phyloP scores from a whole-genome alignment of 345 rosid species.

The Brassica nigra region DNA sequence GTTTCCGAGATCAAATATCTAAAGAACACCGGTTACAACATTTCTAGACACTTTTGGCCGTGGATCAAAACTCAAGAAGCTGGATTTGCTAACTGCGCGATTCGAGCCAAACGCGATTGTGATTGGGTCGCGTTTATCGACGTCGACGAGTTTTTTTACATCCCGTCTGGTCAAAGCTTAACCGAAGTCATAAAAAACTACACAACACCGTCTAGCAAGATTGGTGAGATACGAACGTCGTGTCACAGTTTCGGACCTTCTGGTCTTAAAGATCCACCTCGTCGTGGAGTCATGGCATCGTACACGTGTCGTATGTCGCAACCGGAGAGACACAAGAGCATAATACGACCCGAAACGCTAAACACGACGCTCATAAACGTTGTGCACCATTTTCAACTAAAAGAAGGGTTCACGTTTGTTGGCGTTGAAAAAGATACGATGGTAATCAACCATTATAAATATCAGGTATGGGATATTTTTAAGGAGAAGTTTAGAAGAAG shows the following conservation, averaged over 20 bases:
- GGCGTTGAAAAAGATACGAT: slow-evolving; percentile 47
- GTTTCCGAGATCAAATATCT: slow-evolving; percentile 45
- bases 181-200: slow-evolving; percentile 42
- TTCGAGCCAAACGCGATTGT: slow-evolving; percentile 55
- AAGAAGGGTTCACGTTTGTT: slow-evolving; percentile 44
- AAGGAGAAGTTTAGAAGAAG: slow-evolving; percentile 78
- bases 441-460: slow-evolving; percentile 80
- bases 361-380: slow-evolving; percentile 65
- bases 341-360: slow-evolving; percentile 70
- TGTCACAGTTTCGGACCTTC: slow-evolving; percentile 84
- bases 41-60: slow-evolving; percentile 75
- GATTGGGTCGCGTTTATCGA: slow-evolving; percentile 88
- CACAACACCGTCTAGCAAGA: neutral
- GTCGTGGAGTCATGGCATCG: slow-evolving; percentile 55
- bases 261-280: slow-evolving; percentile 49
- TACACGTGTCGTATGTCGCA: slow-evolving; percentile 60
- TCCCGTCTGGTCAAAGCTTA: slow-evolving; percentile 46
- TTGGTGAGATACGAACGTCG: slow-evolving; percentile 57
- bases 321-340: slow-evolving; percentile 85
- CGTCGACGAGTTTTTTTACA: slow-evolving; percentile 68
- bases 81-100: slow-evolving; percentile 79
- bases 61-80: slow-evolving; percentile 92
- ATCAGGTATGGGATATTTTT: slow-evolving; percentile 87
- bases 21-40: slow-evolving; percentile 37
- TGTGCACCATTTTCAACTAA: slow-evolving; percentile 80